Evolutionary conservation across 306 rosid genomes (phyloP).

Genomic region (Lathyrus aphaca): DNA sequence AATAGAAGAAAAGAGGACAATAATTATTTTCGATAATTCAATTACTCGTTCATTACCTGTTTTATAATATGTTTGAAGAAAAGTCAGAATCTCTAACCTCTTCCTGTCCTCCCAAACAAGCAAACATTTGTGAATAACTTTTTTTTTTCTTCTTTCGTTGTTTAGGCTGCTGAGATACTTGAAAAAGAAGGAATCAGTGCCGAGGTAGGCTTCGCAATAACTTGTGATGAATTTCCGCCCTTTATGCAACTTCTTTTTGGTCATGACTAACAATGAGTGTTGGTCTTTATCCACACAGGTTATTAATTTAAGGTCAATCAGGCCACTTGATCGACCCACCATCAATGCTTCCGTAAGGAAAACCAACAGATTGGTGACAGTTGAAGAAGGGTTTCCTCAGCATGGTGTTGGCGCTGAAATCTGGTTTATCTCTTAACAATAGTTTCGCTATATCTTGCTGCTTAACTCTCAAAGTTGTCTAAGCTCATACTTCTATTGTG

Average conservation of each 20-base stretch:
- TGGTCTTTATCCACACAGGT: conserved; percentile 50
- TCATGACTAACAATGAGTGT: conserved; percentile 27
- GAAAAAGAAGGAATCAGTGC: conserved; percentile 94
- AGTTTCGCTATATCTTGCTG: conserved; percentile 10
- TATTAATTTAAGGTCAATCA: conserved; percentile 88
- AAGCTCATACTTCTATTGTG: conserved; percentile 40
- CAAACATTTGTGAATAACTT: conserved; percentile 32
- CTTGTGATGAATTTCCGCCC: conserved; percentile 18
- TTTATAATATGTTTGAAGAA: conserved; percentile 9
- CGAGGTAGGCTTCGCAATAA: conserved; percentile 64
- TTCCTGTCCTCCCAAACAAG: conserved; percentile 9
- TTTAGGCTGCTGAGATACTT: conserved; percentile 91
- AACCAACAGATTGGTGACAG: conserved; percentile 89
- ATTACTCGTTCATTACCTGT: background rate
- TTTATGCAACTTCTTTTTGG: conserved; percentile 3
- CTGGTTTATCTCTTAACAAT: conserved; percentile 60
- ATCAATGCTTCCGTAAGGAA: conserved; percentile 93
- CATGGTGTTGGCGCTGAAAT: conserved; percentile 99
- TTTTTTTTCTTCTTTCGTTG: conserved; percentile 16
- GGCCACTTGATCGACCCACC: conserved; percentile 90
- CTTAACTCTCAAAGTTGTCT: conserved; percentile 21
- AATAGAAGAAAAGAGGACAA: background rate
- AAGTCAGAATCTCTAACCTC: conserved; percentile 6
- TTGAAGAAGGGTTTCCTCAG: conserved; percentile 99
- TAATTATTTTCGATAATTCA: background rate